Conservation (phyloP, 2,329 filamentous ascomycete species). For the Ophiosphaerella herpotricha region DNA sequence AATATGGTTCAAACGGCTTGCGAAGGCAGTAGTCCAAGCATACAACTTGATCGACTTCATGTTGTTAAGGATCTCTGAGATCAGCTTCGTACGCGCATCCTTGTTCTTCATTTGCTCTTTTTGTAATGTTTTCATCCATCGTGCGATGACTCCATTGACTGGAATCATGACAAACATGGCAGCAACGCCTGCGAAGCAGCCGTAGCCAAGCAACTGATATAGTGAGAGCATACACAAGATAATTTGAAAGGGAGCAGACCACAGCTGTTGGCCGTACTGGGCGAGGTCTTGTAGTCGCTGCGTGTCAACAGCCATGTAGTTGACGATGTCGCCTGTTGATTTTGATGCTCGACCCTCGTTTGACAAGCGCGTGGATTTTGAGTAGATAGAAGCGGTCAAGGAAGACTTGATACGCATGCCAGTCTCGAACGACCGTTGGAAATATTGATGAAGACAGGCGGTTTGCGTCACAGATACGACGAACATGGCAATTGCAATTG, state of each 20-base stretch:
- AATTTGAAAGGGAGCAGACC: constrained; percentile 98
- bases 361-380: constrained; percentile 85
- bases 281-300: constrained; percentile 93
- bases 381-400: constrained; percentile 87
- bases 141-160: constrained; percentile 87
- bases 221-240: constrained; percentile 92
- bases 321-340: constrained; percentile 96
- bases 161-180: constrained; percentile 99
- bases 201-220: constrained; percentile 91
- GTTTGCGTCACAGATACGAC: constrained; percentile 84
- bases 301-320: constrained; percentile 98
- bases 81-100: constrained; percentile 86
- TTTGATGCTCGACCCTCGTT: constrained; percentile 90
- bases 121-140: constrained; percentile 91
- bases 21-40: constrained; percentile 95
- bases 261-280: constrained; percentile 92
- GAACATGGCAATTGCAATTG: constrained; percentile 93
- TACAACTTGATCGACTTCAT: constrained; percentile 99
- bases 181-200: constrained; percentile 92
- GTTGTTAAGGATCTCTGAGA: constrained; percentile 97
- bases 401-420: constrained; percentile 97
- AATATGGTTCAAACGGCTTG: constrained; percentile 95
- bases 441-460: constrained; percentile 92
- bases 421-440: constrained; percentile 90
- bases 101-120: constrained; percentile 99